These are phyloP conservation scores for Sechiopsis laciniata DNA, from an alignment of 306 rosid species.

Conservation along the genomic window DNA sequence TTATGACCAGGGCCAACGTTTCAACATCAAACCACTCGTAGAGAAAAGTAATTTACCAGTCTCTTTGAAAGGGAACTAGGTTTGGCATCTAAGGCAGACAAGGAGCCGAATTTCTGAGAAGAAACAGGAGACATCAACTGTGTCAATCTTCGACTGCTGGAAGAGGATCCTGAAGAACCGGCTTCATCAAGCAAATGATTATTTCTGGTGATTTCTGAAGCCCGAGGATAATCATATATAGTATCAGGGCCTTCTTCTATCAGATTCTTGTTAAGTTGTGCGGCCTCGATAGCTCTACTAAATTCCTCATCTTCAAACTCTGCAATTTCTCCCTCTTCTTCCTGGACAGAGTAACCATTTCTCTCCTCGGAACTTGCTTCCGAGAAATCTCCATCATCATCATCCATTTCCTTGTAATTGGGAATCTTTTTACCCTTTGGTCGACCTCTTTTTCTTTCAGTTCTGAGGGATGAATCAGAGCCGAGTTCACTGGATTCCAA, in stretches of 20 bases:
- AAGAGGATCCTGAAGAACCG: slow-evolving; percentile 73
- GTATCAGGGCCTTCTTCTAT: slow-evolving; percentile 54
- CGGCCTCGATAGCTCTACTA: slow-evolving; percentile 61
- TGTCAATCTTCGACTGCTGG: slow-evolving; percentile 54
- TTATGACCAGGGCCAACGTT: slow-evolving; percentile 27
- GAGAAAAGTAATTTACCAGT: slow-evolving; percentile 48
- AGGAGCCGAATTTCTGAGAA: slow-evolving; percentile 85
- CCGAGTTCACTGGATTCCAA: slow-evolving; percentile 60
- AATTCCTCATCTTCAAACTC: slow-evolving; percentile 79
- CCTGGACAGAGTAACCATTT: slow-evolving; percentile 68
- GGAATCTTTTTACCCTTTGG: slow-evolving; percentile 66
- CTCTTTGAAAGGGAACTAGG: slow-evolving; percentile 67
- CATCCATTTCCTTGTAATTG: slow-evolving; percentile 82
- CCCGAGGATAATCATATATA: slow-evolving; percentile 49
- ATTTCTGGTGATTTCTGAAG: slow-evolving; percentile 46
- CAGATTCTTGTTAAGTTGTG: slow-evolving; percentile 47
- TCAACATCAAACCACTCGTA: slow-evolving; percentile 25
- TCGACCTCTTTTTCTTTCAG: slow-evolving; percentile 77
- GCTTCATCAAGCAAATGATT: slow-evolving; percentile 57
- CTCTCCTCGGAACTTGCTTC: slow-evolving; percentile 89
- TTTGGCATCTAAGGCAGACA: slow-evolving; percentile 77
- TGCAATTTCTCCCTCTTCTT: slow-evolving; percentile 81
- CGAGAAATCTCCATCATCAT: slow-evolving; percentile 67
- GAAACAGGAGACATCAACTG: slow-evolving; percentile 56
- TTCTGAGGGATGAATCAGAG: slow-evolving; percentile 54